Evolutionary conservation across 768 basidiomycete species (phyloP), one percentile per base, ranked within the genome.

Genomic region (Mycena kentingensis): DNA sequence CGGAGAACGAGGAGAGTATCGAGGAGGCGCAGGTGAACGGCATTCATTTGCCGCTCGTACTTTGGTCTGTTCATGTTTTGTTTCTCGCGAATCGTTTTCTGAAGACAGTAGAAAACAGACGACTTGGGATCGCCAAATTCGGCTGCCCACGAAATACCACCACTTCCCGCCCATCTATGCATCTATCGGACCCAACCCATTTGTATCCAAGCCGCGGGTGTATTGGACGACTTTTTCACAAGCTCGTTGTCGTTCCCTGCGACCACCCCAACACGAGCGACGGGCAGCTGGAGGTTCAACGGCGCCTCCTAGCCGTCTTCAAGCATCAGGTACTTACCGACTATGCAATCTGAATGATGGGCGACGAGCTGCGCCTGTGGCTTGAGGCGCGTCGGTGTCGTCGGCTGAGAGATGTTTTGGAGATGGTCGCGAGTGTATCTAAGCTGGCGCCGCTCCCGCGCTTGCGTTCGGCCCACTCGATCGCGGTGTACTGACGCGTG

Each of bases 361-460:
- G 68, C 41, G 82, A 92, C 16, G 95, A 98, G 61, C 73, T 98
- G 21, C 77, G 85, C 21, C 88, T 94, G 83, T 95, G 93, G 0
- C 73, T 95, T 46, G 92, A 96, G 61, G 90, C 90, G 0, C 70
- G 98, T 10, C 90, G 94, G 58, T 82, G 81, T 94, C 6, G 83
- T 89, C 13, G 96, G 96, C 0, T 99, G 96, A 95, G 86, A 89
- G 60, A 87, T 78, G 0, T 98, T 60, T 98, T 98, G 67, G 82
- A 87, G 57, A 93, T 98, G 81, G 76, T 99, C 5, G 83, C 85
- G 34, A 93, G 90, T 52, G 91, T 97, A 10, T 98, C 93, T 67
- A 81, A 80, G 42, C 78, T 86, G 1, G 68, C 74, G 0, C 54
- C 73, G 1, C 70, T 71, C 4, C 52, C 65, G 21, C 67, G 70